These are phyloP conservation scores for Aspergillus alliaceus DNA, from an alignment of 2,329 filamentous ascomycete species.

Conservation along the genomic window DNA sequence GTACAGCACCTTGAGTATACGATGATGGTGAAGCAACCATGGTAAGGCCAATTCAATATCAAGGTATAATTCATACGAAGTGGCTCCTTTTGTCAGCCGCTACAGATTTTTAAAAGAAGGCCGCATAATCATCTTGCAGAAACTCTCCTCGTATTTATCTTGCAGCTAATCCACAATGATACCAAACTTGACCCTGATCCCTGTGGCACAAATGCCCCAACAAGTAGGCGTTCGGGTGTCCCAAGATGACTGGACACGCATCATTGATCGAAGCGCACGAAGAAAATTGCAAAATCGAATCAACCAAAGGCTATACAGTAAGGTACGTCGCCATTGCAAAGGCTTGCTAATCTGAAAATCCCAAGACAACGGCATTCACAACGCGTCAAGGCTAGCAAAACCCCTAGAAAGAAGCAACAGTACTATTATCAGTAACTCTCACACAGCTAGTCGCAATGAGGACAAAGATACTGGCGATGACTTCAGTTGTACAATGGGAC, in stretches of 20 bases:
- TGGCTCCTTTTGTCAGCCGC: neutral
- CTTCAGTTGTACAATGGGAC: conserved; percentile 1
- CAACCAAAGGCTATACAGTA: conserved; percentile 27
- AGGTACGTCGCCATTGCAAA: neutral
- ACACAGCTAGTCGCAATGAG: accelerated
- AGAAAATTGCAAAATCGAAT: conserved; percentile 28
- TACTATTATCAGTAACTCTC: neutral
- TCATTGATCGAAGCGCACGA: conserved; percentile 20
- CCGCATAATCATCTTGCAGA: neutral
- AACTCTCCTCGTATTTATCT: neutral
- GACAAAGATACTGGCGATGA: neutral
- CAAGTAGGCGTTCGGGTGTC: conserved; percentile 8
- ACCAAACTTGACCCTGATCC: neutral
- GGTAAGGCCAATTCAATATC: no score
- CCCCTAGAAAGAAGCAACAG: neutral
- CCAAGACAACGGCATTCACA: neutral
- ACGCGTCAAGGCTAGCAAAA: neutral
- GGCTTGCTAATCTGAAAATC: neutral
- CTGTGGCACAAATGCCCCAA: conserved; percentile 13
- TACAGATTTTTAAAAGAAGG: neutral
- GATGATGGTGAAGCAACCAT: no score
- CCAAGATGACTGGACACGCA: conserved; percentile 28
- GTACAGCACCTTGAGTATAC: no score
- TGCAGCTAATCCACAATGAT: neutral
- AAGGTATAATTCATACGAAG: no score